Conservation (phyloP, 2,329 filamentous ascomycete species). For the Aspergillus sp. region DNA sequence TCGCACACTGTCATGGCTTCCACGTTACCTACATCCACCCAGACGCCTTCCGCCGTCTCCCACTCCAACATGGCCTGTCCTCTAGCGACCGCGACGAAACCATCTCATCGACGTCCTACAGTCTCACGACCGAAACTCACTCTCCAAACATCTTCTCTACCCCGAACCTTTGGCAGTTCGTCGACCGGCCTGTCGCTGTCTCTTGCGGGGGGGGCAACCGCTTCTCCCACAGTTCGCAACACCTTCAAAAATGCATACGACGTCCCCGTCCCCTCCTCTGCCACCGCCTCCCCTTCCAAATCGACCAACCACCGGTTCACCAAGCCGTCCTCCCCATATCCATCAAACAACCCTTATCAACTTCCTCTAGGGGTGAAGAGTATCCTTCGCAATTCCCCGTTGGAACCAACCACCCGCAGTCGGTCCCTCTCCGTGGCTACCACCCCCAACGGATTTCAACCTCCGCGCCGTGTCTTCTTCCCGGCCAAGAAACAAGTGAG, state of each 20-base stretch:
- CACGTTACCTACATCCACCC: conserved; percentile 4
- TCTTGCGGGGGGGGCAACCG: conserved; percentile 45
- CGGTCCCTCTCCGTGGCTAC: conserved; percentile 40
- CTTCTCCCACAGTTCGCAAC: conserved; percentile 60
- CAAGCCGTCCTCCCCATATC: conserved; percentile 31
- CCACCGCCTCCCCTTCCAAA: conserved; percentile 35
- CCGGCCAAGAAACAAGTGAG: conserved; percentile 57
- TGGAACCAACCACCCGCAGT: conserved; percentile 33
- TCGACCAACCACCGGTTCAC: conserved; percentile 22
- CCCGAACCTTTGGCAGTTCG: conserved; percentile 53
- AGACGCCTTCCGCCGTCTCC: conserved; percentile 5
- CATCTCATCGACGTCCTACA: conserved; percentile 13
- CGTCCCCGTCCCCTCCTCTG: conserved; percentile 35
- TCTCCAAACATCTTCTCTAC: conserved; percentile 54
- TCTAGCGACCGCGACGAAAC: conserved; percentile 11
- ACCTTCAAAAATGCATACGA: conserved; percentile 62
- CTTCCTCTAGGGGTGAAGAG: conserved; percentile 44
- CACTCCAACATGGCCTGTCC: conserved; percentile 16
- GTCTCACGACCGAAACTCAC: conserved; percentile 56
- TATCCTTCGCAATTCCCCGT: conserved; percentile 48
- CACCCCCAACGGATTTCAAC: conserved; percentile 33
- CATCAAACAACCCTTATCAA: conserved; percentile 34
- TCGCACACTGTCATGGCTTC: conserved; percentile 13
- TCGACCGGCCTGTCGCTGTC: conserved; percentile 53
- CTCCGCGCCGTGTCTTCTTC: conserved; percentile 43